Evolutionary conservation across 768 basidiomycete genomes (phyloP), one percentile per base, ranked within the genome.

Genomic region (Mycena latifolia): DNA sequence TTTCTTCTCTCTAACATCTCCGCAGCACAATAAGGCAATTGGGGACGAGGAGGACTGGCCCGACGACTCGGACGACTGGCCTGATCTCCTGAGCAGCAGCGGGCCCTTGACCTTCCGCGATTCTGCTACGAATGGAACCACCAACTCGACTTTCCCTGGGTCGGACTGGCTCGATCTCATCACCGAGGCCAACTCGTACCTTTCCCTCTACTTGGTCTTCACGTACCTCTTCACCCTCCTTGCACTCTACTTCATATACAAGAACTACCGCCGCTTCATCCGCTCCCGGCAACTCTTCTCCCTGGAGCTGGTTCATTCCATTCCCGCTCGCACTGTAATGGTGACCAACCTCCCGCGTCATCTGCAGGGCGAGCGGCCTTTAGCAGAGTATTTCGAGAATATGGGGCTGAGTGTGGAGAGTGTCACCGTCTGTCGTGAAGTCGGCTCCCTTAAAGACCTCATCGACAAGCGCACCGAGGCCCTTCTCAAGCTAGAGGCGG

Each of bases 311-410:
- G 96, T 96, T 15, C 95, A 98, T 73, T 96, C 95, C 14, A 93
- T 98, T 47, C 91, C 96, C 0, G 95, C 96, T 1, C 90, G 97
- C 25, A 98, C 98, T 0, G 92, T 98, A 29, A 86, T 99, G 79
- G 88, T 98, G 43, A 91, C 92, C 20, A 86, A 88, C 54, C 84
- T 99, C 4, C 98, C 98, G 0, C 79, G 80, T n/a, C 92, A 96
- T 68, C 84, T 99, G 2, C 90, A 90, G 70, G 89, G 91, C 11
- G 97, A 98, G 74, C 88, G 91, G 12, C 85, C 93, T 0, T 82
- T 99, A 20, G 94, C 95, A 0, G 94, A 95, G 68, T 98, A 98
- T 76, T 98, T 98, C 75, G 97, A 98, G 77, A 87, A 89, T 70
- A 89, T 98, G 88, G 86, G 86, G 10, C 80, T 96, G 68, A 86